Evolutionary conservation across 306 rosid species (phyloP).

Genomic region (Quercus robur): DNA sequence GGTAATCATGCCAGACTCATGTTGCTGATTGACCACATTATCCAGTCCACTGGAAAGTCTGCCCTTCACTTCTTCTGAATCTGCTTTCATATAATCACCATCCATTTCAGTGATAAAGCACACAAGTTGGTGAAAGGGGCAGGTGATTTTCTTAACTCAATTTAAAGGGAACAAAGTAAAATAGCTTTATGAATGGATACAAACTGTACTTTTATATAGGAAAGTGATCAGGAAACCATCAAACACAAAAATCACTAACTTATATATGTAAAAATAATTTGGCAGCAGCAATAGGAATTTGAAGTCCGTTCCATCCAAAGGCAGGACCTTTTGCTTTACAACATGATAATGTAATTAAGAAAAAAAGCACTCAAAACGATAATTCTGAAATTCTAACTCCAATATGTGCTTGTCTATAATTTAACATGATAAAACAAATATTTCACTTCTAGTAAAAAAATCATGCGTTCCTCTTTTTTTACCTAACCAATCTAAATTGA

Average conservation of each 20-base stretch:
- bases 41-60: conserved; percentile 12
- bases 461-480: not conserved
- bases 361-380: not conserved
- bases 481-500: not conserved
- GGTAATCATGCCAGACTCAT: conserved; percentile 17
- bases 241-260: not conserved
- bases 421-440: not conserved
- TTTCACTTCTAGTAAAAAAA: not conserved
- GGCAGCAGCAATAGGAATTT: not conserved
- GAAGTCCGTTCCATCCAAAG: not conserved
- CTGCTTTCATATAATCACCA: conserved; percentile 19
- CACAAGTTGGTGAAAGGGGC: not conserved
- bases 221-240: not conserved
- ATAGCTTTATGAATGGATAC: not conserved
- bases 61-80: conserved; percentile 21
- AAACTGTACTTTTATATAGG: not conserved
- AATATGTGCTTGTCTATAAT: not conserved
- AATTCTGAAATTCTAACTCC: not conserved
- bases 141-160: not conserved
- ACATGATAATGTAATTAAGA: not conserved
- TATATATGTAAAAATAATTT: not conserved
- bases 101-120: conserved; percentile 4
- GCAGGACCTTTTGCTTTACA: not conserved
- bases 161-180: not conserved
- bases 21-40: conserved; percentile 9